phyloP scores from a whole-genome alignment of 2,329 filamentous ascomycete genomes.

The Penicillium concentricum region DNA sequence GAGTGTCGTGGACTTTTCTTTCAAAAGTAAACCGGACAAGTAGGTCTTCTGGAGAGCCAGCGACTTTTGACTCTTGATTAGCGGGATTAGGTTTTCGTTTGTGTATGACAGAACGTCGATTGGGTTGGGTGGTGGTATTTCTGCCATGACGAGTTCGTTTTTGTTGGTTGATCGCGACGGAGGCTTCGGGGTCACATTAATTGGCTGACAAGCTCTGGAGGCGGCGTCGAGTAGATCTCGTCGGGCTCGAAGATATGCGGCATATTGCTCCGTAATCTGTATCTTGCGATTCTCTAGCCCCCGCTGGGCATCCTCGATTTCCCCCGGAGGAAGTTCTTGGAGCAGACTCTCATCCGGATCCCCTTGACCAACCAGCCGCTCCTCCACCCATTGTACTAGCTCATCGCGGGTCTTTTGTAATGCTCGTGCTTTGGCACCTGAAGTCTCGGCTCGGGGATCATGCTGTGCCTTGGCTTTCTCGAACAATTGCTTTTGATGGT shows the following conservation, averaged over 20 bases:
- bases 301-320: constrained; percentile 30
- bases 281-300: constrained; percentile 33
- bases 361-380: constrained; percentile 43
- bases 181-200: constrained; percentile 26
- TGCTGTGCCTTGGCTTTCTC: constrained; percentile 31
- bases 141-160: constrained; percentile 12
- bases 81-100: constrained; percentile 34
- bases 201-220: constrained; percentile 37
- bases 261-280: constrained; percentile 38
- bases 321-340: constrained; percentile 29
- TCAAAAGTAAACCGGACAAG: constrained; percentile 37
- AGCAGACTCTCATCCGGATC: constrained; percentile 30
- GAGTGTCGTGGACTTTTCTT: constrained; percentile 38
- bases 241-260: constrained; percentile 37
- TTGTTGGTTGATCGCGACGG: constrained; percentile 15
- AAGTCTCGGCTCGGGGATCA: constrained; percentile 9
- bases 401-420: constrained; percentile 49
- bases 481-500: constrained; percentile 36
- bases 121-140: constrained; percentile 22
- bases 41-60: constrained; percentile 40
- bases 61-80: constrained; percentile 38
- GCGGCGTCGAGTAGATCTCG: constrained; percentile 36
- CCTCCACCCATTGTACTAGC: constrained; percentile 53
- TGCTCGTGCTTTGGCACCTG: constrained; percentile 32
- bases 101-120: constrained; percentile 34